Percentiles rank a stretch among this genome's conserved stretches.
Evolutionary conservation across 257 asterid genomes (phyloP).

Genomic region (Coffea eugenioides): DNA sequence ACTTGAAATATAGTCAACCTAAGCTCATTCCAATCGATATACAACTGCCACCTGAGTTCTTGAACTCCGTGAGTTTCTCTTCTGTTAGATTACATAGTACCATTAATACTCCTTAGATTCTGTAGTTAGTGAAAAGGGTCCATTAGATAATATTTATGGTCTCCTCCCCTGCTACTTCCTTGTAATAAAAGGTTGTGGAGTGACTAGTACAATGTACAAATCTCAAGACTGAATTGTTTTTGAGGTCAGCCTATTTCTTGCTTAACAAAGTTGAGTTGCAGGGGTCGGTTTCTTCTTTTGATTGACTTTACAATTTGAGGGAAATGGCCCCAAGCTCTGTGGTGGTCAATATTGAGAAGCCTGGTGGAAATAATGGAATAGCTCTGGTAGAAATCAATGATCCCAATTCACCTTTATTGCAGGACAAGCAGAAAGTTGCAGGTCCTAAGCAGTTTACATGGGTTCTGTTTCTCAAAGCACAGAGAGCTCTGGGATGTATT

Average conservation of each 20-base stretch:
- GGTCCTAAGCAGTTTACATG: constrained; percentile 69
- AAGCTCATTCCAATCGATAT: constrained; percentile 10
- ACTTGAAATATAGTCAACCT: background rate
- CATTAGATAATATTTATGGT: constrained; percentile 1
- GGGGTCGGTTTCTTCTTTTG: constrained; percentile 20
- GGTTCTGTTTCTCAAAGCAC: constrained; percentile 64
- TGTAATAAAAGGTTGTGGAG: background rate
- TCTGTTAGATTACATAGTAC: background rate
- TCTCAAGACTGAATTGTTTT: background rate
- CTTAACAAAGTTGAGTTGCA: constrained; percentile 19
- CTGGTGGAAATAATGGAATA: constrained; percentile 29
- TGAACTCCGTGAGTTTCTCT: constrained; percentile 36
- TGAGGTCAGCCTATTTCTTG: constrained; percentile 22
- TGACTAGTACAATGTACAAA: background rate
- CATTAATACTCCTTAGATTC: constrained; percentile 2
- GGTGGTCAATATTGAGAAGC: constrained; percentile 66
- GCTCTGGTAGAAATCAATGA: constrained; percentile 50
- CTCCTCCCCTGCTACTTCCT: constrained; percentile 2
- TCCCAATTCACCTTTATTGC: constrained; percentile 34
- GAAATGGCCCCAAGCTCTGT: constrained; percentile 82
- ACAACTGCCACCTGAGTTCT: constrained; percentile 26
- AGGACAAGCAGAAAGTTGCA: constrained; percentile 57
- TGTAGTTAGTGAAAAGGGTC: background rate
- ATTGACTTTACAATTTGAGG: background rate
- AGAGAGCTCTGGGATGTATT: constrained; percentile 49